phyloP scores from a whole-genome alignment of 805 yeast genomes.

The Tetrapisispora phaffii region DNA sequence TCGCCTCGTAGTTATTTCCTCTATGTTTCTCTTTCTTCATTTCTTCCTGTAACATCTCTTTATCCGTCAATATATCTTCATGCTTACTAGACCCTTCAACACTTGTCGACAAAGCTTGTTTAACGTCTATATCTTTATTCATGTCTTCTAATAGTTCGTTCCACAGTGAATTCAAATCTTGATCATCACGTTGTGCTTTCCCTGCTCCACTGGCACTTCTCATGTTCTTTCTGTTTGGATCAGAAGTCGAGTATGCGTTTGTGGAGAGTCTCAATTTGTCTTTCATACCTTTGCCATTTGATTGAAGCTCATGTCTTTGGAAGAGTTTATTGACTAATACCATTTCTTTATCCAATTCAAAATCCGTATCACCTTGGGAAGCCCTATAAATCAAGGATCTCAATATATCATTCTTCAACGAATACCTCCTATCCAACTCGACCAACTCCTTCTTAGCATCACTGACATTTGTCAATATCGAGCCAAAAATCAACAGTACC shows the following conservation, averaged over 20 bases:
- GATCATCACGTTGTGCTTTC: slow-evolving; percentile 8
- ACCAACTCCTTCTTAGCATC: slow-evolving; percentile 33
- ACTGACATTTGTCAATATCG: slow-evolving; percentile 39
- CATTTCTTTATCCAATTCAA: slow-evolving; percentile 36
- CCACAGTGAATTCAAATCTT: slow-evolving; percentile 26
- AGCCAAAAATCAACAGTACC: slow-evolving; percentile 37
- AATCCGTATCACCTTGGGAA: slow-evolving; percentile 28
- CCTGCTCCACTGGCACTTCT: neutral
- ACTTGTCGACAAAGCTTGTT: neutral
- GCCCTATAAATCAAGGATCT: slow-evolving; percentile 33
- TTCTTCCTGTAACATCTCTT: slow-evolving; percentile 9
- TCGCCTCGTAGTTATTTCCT: slow-evolving; percentile 19
- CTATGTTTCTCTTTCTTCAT: slow-evolving; percentile 21
- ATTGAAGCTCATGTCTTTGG: slow-evolving; percentile 3
- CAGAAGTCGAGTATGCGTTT: neutral
- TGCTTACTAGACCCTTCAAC: neutral
- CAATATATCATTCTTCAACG: slow-evolving; percentile 31
- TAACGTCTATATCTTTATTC: neutral
- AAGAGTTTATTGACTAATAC: slow-evolving; percentile 30
- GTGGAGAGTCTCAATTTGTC: neutral
- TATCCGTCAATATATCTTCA: slow-evolving; percentile 17
- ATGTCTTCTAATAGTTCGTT: slow-evolving; percentile 20
- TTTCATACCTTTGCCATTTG: neutral
- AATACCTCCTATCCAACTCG: slow-evolving; percentile 33
- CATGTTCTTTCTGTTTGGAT: too few relatives aligned